Conservation (phyloP, 306 rosid genomes). For the Medicago truncatula region MtrunA17r5.0-ANR NC_053043.1:51030501-51031000, state of each 20-base stretch:
- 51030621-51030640: background rate
- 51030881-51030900: conserved; percentile 10
- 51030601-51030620: background rate
- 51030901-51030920: conserved; percentile 8
- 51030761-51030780: conserved; percentile 96
- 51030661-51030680: background rate
- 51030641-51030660: background rate
- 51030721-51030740: conserved; percentile 78
- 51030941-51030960: conserved; percentile 1
- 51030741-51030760: conserved; percentile 92
- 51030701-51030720: conserved; percentile 62
- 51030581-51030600: background rate
- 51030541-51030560: conserved; percentile 4
- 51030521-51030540: conserved; percentile 19
- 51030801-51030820: conserved; percentile 99
- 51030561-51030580: background rate
- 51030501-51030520: conserved; percentile 3
- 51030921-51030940: background rate
- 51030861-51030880: conserved; percentile 52
- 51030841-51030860: conserved; percentile 99
- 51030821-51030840: conserved; percentile 99
- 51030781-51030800: conserved; percentile 93
- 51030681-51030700: conserved; percentile 39
- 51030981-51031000: background rate
- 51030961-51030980: conserved; percentile 20